phyloP scores from a whole-genome alignment of 2,329 filamentous ascomycete species.

The Diaporthe ampelina region DNA sequence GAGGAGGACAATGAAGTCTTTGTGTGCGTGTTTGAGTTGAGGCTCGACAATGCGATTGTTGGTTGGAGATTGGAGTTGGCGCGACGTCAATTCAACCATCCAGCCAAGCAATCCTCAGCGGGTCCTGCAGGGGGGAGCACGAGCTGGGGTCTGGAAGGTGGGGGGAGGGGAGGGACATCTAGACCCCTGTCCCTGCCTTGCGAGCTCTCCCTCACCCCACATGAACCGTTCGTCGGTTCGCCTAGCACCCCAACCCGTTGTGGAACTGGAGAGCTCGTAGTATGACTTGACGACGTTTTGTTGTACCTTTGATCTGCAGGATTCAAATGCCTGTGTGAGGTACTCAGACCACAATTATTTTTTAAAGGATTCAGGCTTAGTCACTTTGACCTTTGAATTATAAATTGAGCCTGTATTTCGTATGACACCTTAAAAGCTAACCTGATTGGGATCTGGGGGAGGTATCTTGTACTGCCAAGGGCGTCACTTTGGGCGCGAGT shows the following conservation, averaged over 20 bases:
- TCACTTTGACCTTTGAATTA: not conserved
- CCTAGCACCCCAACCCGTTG: too few species aligned
- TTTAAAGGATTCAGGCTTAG: not conserved
- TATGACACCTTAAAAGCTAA: not conserved
- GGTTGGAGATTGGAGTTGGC: not conserved
- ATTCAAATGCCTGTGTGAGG: too few species aligned
- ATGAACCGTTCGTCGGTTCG: not conserved
- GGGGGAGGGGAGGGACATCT: too few species aligned
- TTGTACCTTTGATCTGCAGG: not conserved
- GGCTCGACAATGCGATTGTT: not conserved
- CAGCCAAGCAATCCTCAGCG: not conserved
- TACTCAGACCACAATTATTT: not conserved
- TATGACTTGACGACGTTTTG: not conserved
- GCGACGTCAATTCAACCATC: not conserved
- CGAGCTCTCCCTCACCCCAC: not conserved
- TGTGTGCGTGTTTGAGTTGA: not conserved
- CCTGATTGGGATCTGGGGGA: not conserved
- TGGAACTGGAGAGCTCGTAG: too few species aligned
- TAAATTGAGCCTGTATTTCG: not conserved
- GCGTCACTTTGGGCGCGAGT: not conserved
- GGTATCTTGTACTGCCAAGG: not conserved
- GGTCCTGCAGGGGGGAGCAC: not conserved
- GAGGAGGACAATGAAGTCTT: not conserved
- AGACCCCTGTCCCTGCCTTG: slow-evolving; percentile 3
- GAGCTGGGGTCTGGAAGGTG: not conserved